phyloP scores from a whole-genome alignment of 2,329 filamentous ascomycete species.

The Cercospora sesami region DNA sequence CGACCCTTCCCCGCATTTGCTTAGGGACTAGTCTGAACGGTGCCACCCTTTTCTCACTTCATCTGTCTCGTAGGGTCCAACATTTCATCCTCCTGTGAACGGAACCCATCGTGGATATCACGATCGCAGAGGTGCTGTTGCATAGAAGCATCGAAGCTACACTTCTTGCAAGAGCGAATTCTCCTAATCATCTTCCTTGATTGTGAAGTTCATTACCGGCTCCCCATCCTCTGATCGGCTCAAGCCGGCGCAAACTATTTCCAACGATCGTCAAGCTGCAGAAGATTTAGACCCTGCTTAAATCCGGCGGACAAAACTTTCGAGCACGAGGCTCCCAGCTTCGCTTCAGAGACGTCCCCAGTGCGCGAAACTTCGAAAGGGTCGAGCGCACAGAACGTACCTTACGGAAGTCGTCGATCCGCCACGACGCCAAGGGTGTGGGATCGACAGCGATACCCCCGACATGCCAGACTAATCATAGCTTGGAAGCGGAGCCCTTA shows the following conservation, averaged over 20 bases:
- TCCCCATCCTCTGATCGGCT: background rate
- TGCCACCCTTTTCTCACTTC: background rate
- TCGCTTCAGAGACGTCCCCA: background rate
- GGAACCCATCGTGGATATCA: background rate
- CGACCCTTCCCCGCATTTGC: background rate
- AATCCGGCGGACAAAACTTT: background rate
- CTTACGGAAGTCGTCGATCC: background rate
- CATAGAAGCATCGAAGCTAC: background rate
- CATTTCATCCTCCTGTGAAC: background rate
- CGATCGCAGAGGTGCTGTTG: background rate
- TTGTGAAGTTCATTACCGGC: background rate
- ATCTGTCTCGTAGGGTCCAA: background rate
- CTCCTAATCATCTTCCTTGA: background rate
- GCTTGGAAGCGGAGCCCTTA: background rate
- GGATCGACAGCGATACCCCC: background rate
- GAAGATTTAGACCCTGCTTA: background rate
- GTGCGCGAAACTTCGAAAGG: background rate
- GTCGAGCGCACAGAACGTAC: background rate
- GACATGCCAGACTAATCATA: background rate
- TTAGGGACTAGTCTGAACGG: background rate
- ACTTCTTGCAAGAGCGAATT: background rate
- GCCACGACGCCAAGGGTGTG: background rate
- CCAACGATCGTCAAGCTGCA: background rate
- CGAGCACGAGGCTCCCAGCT: background rate
- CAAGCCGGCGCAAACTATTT: background rate